phyloP scores from a whole-genome alignment of 345 rosid species.

The Nasturtium officinale region DNA sequence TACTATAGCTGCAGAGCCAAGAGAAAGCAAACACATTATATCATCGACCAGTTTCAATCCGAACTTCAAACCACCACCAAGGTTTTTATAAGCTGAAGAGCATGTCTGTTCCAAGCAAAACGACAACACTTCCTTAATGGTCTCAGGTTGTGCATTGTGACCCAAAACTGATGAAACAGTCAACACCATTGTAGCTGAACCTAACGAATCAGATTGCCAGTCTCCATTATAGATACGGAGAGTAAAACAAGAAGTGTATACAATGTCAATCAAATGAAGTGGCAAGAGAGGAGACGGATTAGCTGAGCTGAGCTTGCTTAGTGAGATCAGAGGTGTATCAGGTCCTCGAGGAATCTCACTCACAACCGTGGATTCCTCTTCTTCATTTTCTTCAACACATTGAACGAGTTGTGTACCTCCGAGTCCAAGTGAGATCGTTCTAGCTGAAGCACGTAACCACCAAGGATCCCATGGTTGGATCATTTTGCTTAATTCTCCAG shows the following conservation, averaged over 20 bases:
- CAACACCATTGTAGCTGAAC: constrained; percentile 60
- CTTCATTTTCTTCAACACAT: constrained; percentile 39
- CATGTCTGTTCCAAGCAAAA: constrained; percentile 80
- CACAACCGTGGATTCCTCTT: constrained; percentile 35
- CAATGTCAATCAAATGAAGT: constrained; percentile 72
- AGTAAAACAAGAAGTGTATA: constrained; percentile 78
- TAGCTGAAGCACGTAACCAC: constrained; percentile 82
- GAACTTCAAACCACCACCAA: constrained; percentile 69
- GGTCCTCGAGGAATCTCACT: constrained; percentile 75
- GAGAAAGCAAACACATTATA: constrained; percentile 53
- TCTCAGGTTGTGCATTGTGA: constrained; percentile 66
- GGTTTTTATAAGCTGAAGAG: constrained; percentile 66
- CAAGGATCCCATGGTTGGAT: constrained; percentile 96
- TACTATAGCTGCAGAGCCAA: constrained; percentile 60
- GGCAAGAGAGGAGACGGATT: constrained; percentile 76
- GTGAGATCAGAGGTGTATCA: constrained; percentile 54
- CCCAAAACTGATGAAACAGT: constrained; percentile 71
- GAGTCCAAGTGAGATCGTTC: constrained; percentile 56
- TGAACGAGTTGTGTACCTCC: constrained; percentile 71
- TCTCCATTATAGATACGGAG: constrained; percentile 89
- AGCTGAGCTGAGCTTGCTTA: constrained; percentile 59
- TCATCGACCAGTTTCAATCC: constrained; percentile 72
- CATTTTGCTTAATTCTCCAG: constrained; percentile 88
- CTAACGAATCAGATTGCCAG: constrained; percentile 71
- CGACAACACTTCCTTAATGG: constrained; percentile 60